A percentile compares a stretch with the other conserved stretches of the same genome.
Conservation (phyloP, 2,329 filamentous ascomycete genomes). For the Colletotrichum somersetense region DNA sequence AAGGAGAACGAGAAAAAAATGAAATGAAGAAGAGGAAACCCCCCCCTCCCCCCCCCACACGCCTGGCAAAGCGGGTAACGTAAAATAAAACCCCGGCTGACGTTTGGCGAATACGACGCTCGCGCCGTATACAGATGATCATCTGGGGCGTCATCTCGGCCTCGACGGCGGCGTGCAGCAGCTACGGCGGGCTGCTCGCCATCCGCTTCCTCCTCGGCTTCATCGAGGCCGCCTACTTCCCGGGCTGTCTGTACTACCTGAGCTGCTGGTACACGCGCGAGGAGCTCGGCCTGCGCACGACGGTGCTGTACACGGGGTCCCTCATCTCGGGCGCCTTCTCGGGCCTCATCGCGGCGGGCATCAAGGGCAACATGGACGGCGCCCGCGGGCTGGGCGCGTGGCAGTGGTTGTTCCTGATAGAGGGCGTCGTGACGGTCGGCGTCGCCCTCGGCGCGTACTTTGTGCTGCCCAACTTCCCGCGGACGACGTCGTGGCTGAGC, state of each 20-base stretch:
- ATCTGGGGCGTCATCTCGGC: slow-evolving; percentile 63
- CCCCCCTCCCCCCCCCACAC: no score
- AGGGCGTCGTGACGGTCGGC: slow-evolving; percentile 73
- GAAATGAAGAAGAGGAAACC: no score
- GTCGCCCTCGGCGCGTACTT: slow-evolving; percentile 70
- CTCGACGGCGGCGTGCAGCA: slow-evolving; percentile 51
- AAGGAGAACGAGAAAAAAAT: no score
- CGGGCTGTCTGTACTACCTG: slow-evolving; percentile 72
- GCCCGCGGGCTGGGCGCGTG: slow-evolving; percentile 68
- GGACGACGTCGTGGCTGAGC: slow-evolving; percentile 44
- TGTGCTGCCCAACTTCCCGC: slow-evolving; percentile 76
- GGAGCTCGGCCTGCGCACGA: slow-evolving; percentile 75
- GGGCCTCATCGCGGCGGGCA: slow-evolving; percentile 73
- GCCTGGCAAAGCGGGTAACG: no score
- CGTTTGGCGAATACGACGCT: background rate
- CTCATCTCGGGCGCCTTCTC: slow-evolving; percentile 80
- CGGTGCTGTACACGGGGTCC: slow-evolving; percentile 75
- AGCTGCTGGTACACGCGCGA: slow-evolving; percentile 77
- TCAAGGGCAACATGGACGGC: slow-evolving; percentile 74
- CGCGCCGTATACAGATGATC: slow-evolving; percentile 45
- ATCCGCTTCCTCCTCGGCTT: slow-evolving; percentile 49
- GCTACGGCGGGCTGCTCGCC: slow-evolving; percentile 50
- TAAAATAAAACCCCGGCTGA: background rate
- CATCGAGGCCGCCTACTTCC: slow-evolving; percentile 39
- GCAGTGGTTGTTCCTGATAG: slow-evolving; percentile 79